Evolutionary conservation across 2,329 filamentous ascomycete species (phyloP).

Genomic region (Cercospora sojina): DNA sequence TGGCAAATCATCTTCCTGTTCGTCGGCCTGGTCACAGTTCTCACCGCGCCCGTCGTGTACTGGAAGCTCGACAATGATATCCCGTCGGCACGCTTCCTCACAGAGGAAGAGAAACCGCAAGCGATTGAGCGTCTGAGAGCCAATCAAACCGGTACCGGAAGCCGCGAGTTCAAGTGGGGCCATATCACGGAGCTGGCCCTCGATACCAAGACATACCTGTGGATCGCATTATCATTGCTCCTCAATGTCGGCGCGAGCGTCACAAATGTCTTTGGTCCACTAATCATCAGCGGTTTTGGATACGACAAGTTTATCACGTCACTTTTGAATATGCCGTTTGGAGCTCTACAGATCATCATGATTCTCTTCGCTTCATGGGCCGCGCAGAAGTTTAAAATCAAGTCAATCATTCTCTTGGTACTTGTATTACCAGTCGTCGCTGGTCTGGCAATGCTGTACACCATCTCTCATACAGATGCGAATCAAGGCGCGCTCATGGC

Average conservation of each 20-base stretch:
- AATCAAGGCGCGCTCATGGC: slow-evolving; percentile 54
- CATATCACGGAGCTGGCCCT: slow-evolving; percentile 46
- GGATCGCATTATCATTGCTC: slow-evolving; percentile 59
- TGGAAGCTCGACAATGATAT: slow-evolving; percentile 62
- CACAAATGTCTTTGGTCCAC: slow-evolving; percentile 63
- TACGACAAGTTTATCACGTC: slow-evolving; percentile 59
- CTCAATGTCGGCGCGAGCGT: slow-evolving; percentile 65
- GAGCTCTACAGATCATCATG: slow-evolving; percentile 58
- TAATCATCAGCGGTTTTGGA: slow-evolving; percentile 61
- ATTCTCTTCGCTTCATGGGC: slow-evolving; percentile 61
- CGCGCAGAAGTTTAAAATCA: slow-evolving; percentile 57
- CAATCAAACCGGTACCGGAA: slow-evolving; percentile 51
- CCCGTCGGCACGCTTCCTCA: slow-evolving; percentile 51
- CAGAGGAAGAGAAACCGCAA: slow-evolving; percentile 47
- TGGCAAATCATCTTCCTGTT: slow-evolving; percentile 44
- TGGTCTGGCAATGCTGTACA: slow-evolving; percentile 59
- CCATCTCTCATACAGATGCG: slow-evolving; percentile 47
- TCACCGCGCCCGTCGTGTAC: slow-evolving; percentile 59
- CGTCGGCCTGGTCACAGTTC: slow-evolving; percentile 60
- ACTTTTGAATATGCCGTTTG: slow-evolving; percentile 67
- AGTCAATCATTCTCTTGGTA: slow-evolving; percentile 55
- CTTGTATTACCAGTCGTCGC: slow-evolving; percentile 61
- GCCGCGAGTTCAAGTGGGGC: slow-evolving; percentile 47
- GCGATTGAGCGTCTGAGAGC: slow-evolving; percentile 52
- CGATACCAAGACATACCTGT: slow-evolving; percentile 57